A percentile compares a stretch with the other conserved stretches of the same genome.
These are phyloP conservation scores for Beauveria pseudobassiana DNA, from an alignment of 2,329 filamentous ascomycete genomes.

Conservation along the genomic window DNA sequence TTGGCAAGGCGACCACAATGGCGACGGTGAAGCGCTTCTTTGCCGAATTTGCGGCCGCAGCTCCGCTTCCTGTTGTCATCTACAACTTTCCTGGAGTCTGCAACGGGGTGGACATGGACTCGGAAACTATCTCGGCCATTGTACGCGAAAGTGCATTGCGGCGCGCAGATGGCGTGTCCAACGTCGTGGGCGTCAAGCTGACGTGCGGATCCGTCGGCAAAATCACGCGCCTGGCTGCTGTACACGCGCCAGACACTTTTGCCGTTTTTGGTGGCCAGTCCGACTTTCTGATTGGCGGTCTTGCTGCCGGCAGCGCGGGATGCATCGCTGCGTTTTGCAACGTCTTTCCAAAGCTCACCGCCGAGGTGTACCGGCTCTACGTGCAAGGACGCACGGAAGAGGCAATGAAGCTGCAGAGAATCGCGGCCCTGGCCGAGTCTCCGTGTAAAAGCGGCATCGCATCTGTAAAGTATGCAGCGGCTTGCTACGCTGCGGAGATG, in stretches of 20 bases:
- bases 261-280: not conserved
- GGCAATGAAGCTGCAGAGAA: too few relatives aligned
- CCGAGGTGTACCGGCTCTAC: too few relatives aligned
- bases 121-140: conserved; percentile 43
- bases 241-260: not conserved
- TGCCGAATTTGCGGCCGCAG: conserved; percentile 43
- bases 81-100: conserved; percentile 66
- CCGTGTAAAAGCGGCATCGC: too few relatives aligned
- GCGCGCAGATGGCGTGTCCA: conserved; percentile 18
- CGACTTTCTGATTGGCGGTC: not conserved
- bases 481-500: too few relatives aligned
- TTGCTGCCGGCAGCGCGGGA: not conserved
- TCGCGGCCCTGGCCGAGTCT: too few relatives aligned
- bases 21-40: conserved; percentile 37
- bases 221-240: conserved; percentile 45
- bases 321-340: not conserved
- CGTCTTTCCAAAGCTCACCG: not conserved
- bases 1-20: too few relatives aligned
- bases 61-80: conserved; percentile 50
- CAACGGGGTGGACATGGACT: conserved; percentile 61
- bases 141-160: conserved; percentile 31
- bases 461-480: too few relatives aligned
- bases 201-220: conserved; percentile 58
- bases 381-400: too few relatives aligned
- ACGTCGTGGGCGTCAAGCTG: conserved; percentile 58